Percentiles rank a stretch among this genome's conserved stretches.
phyloP scores from a whole-genome alignment of 192 early-diverging fungal species.

The Linnemannia schmuckeri region DNA sequence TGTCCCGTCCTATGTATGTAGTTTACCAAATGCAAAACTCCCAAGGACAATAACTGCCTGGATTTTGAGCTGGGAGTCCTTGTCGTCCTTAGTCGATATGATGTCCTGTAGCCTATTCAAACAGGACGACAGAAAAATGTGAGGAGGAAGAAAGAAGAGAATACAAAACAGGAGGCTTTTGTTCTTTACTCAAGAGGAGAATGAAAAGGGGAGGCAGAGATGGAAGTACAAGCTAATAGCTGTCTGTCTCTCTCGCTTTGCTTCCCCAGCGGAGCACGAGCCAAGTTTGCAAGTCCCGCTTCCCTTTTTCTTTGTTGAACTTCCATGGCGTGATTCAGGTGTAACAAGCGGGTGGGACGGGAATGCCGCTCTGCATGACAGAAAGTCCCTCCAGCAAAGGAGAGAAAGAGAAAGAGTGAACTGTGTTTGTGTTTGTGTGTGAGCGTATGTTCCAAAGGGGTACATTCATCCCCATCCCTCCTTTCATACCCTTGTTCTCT shows the following conservation, averaged over 20 bases:
- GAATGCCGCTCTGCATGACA: neutral
- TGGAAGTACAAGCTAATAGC: conserved; percentile 1
- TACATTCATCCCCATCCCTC: neutral
- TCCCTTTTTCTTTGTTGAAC: neutral
- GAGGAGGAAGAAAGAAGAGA: neutral
- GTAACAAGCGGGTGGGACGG: neutral
- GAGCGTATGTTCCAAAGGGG: neutral
- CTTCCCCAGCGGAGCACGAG: conserved; percentile 17
- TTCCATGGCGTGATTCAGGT: neutral
- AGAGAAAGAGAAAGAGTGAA: too few species aligned
- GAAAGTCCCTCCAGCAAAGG: neutral
- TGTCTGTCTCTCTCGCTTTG: too few species aligned
- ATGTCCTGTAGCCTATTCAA: conserved; percentile 68
- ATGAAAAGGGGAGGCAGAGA: neutral
- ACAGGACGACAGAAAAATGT: neutral
- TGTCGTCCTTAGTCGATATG: conserved; percentile 51
- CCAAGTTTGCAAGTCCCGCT: conserved; percentile 16
- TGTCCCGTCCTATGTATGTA: neutral
- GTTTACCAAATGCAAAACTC: conserved; percentile 75
- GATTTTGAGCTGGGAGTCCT: conserved; percentile 63
- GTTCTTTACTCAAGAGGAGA: neutral
- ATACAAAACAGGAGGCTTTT: neutral
- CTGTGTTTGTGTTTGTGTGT: neutral
- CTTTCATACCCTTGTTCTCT: neutral
- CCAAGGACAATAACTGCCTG: conserved; percentile 78